Evolutionary conservation across 768 basidiomycete genomes (phyloP).

Genomic region (Boletus subparvulus): DNA sequence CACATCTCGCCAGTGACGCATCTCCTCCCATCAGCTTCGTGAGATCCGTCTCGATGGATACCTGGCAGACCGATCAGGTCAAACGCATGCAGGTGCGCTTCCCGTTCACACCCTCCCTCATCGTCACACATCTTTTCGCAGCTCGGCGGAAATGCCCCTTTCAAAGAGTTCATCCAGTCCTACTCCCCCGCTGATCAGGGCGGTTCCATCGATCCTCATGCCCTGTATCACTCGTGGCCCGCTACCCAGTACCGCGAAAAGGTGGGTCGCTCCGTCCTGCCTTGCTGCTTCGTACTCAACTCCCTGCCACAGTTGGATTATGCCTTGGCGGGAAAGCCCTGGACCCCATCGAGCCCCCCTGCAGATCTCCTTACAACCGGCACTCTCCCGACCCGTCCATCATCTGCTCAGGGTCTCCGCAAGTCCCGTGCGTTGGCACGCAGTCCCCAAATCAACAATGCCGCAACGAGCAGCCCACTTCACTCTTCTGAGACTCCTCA

Average conservation of each 20-base stretch:
- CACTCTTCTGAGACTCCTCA: conserved; percentile 29
- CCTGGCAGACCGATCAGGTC: conserved; percentile 89
- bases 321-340: conserved; percentile 67
- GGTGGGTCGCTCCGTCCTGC: conserved; percentile 40
- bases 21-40: conserved; percentile 61
- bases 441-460: conserved; percentile 47
- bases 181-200: conserved; percentile 67
- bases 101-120: conserved; percentile 1
- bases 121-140: conserved; percentile 32
- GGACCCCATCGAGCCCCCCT: conserved; percentile 77
- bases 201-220: conserved; percentile 58
- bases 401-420: conserved; percentile 79
- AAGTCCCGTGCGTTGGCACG: conserved; percentile 79
- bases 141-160: conserved; percentile 87
- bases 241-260: conserved; percentile 95
- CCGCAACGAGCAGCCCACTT: conserved; percentile 55
- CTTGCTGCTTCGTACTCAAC: conserved; percentile 15
- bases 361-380: conserved; percentile 37
- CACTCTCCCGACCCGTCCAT: conserved; percentile 54
- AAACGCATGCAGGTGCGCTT: conserved; percentile 80
- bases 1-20: not conserved
- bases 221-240: conserved; percentile 92
- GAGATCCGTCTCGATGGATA: conserved; percentile 93
- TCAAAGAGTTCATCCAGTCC: conserved; percentile 72
- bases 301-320: conserved; percentile 66